A percentile compares a stretch with the other conserved stretches of the same genome.
Evolutionary conservation across 768 basidiomycete species (phyloP).

Genomic region (Dictyophora rubrovolvata): DNA sequence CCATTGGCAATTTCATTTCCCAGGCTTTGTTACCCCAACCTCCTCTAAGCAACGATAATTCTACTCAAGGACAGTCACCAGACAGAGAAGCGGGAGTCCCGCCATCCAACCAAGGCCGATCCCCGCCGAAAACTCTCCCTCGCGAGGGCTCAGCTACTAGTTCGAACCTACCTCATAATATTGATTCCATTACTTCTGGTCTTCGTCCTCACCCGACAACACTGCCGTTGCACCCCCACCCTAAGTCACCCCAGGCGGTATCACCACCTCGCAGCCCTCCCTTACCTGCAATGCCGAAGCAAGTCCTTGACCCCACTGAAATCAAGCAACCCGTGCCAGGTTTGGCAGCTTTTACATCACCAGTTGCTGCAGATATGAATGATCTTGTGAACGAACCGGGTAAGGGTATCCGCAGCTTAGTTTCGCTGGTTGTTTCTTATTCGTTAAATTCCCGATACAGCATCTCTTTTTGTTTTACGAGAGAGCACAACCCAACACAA

Average conservation of each 20-base stretch:
- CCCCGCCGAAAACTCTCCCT: background rate
- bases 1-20: no score
- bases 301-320: background rate
- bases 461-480: constrained; percentile 3
- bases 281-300: background rate
- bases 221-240: background rate
- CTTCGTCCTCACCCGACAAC: background rate
- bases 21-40: no score
- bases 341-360: background rate
- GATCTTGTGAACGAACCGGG: constrained; percentile 7
- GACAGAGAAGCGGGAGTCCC: no score
- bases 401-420: background rate
- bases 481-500: background rate
- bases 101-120: no score
- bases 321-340: constrained; percentile 2
- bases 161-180: background rate
- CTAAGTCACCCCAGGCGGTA: background rate
- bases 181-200: background rate
- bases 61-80: no score
- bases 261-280: background rate
- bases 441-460: background rate
- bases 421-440: background rate
- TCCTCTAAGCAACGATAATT: no score
- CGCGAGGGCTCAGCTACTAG: background rate
- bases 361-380: background rate